Base-by-base conservation (phyloP, 2,329 filamentous ascomycete genomes). In the Thelonectria olida region DNA sequence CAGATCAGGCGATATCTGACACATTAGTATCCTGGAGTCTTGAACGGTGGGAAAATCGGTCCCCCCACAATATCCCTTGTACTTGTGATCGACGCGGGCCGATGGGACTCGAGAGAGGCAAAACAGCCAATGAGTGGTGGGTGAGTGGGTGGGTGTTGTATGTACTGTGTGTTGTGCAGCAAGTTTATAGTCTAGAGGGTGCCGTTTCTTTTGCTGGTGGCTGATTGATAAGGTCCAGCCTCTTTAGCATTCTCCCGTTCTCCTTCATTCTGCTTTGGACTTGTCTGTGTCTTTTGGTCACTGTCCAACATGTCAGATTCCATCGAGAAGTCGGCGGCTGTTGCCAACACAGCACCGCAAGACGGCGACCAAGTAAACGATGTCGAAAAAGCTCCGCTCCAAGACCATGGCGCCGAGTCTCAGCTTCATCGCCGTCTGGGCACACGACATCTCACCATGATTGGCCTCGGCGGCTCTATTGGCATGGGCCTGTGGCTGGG, bases 381-480 rank as follows among this genome's bases (percentile, higher is more conserved):
- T 1, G 3, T 42, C 4, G 50, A 59, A 19, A 59, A 59, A 5
- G 34, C 41, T 4, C 50, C 56, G 19, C 36, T 49, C 10, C 31
- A 28, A 17, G 56, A 59, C 19, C 50, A 59, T 42, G 56, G 56
- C n/a, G 56, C 56, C 31, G 56, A 59, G 7, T 58, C 59, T 6
- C 52, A 62, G 19, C 73, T 82, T 17, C 73, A 75, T 41, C 75
- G 79, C 17, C 68, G 72, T 5, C 73, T 82, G 31, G 74, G 75
- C 61, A 80, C 78, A 10, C 78, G 82, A 15, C 83, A 85, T 65
- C 78, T 85, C 49, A 82, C 85, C 65, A 85, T 85, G 82, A 84
- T 85, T 58, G 83, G 82, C 17, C 75, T 80, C 31, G 76, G 76
- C 42, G 77, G 75, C 19, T 80, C 75, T 22, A 83, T 83, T 69